phyloP scores from a whole-genome alignment of 257 asterid species.

The Nicotiana tabacum region DNA sequence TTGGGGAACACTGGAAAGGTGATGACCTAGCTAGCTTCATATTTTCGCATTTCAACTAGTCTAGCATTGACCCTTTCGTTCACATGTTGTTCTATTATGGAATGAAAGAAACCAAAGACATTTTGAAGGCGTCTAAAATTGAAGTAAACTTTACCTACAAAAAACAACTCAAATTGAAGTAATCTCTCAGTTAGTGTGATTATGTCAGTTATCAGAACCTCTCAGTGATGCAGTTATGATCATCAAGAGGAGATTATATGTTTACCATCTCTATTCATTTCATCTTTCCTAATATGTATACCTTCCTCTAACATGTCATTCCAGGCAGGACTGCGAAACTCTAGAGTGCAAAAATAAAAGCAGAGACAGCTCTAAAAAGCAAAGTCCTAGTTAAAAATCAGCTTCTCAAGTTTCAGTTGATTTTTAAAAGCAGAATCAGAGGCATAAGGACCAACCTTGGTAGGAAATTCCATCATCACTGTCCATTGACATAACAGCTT shows the following conservation, averaged over 20 bases:
- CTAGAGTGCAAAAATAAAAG: background rate
- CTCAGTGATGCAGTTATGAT: background rate
- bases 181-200: background rate
- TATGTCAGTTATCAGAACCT: background rate
- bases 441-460: conserved; percentile 42
- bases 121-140: background rate
- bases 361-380: background rate
- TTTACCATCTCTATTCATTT: background rate
- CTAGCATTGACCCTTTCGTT: background rate
- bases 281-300: background rate
- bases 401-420: background rate
- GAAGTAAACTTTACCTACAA: background rate
- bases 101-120: background rate
- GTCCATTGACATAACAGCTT: conserved; percentile 58
- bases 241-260: background rate
- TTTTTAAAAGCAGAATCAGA: background rate
- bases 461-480: conserved; percentile 78
- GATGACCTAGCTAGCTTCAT: background rate
- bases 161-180: background rate
- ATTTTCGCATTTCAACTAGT: background rate
- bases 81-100: background rate
- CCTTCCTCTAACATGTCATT: background rate
- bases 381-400: background rate
- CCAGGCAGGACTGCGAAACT: background rate
- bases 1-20: background rate